These are phyloP conservation scores for Cercospora zeina DNA, from an alignment of 2,329 filamentous ascomycete species.

Conservation along the genomic window DNA sequence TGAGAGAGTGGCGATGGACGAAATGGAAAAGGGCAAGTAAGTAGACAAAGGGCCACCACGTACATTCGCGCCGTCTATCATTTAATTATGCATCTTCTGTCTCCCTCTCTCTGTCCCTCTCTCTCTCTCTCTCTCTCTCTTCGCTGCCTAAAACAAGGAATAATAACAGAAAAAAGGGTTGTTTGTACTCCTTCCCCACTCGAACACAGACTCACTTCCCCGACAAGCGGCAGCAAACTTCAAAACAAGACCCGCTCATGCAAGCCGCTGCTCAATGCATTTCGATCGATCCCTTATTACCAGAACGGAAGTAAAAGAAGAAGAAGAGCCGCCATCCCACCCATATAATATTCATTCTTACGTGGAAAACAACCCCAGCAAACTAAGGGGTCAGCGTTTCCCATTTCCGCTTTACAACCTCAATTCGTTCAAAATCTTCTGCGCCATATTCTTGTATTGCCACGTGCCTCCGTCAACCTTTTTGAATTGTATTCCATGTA, in stretches of 20 bases:
- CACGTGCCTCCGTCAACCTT: conserved; percentile 92
- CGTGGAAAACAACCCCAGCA: not conserved
- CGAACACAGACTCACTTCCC: not conserved
- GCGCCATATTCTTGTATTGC: conserved; percentile 98
- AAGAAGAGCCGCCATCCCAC: not conserved
- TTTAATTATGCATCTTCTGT: conserved; percentile 1
- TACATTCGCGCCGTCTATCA: not conserved
- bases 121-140: not conserved
- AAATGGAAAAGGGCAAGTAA: not conserved
- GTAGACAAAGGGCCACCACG: not conserved
- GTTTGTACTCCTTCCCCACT: not conserved
- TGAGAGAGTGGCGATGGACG: no score
- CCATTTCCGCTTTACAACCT: conserved; percentile 58
- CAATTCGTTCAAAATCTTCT: conserved; percentile 86
- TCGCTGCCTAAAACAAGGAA: not conserved
- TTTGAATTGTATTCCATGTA: conserved; percentile 98
- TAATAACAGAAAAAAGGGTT: not conserved
- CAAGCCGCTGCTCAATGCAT: conserved; percentile 5
- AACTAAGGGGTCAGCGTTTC: not conserved
- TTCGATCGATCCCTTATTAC: conserved; percentile 8
- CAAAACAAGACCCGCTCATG: conserved; percentile 2
- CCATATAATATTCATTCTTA: not conserved
- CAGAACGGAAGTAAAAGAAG: not conserved
- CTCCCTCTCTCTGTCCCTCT: not conserved
- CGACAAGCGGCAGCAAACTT: not conserved